Evolutionary conservation across 2,329 filamentous ascomycete genomes (phyloP).

Genomic region (Lachnellula hyalina): DNA sequence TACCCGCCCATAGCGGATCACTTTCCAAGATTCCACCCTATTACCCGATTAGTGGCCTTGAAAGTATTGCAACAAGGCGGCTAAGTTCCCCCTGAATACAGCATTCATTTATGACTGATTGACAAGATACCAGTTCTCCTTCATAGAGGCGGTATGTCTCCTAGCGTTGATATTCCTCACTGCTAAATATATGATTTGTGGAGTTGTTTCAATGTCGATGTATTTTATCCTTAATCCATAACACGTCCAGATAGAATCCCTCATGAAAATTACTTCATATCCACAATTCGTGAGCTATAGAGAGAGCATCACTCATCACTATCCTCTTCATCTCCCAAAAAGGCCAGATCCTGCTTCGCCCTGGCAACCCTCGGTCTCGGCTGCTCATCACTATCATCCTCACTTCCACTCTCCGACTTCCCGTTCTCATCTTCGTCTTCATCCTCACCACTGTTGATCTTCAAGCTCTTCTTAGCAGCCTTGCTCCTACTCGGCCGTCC

Average conservation of each 20-base stretch:
- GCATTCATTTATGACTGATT: neutral
- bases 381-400: conserved; percentile 10
- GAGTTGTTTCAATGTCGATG: neutral
- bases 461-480: conserved; percentile 35
- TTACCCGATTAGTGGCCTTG: too few relatives aligned
- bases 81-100: neutral
- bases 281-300: neutral
- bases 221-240: neutral
- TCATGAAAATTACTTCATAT: neutral
- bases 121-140: neutral
- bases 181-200: neutral
- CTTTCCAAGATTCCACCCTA: neutral
- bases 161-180: too few relatives aligned
- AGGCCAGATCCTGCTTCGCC: conserved; percentile 48
- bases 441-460: conserved; percentile 28
- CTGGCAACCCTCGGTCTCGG: conserved; percentile 34
- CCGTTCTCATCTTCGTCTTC: conserved; percentile 27
- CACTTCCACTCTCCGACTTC: conserved; percentile 4
- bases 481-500: conserved; percentile 29
- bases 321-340: conserved; percentile 65
- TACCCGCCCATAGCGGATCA: too few relatives aligned
- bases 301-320: conserved; percentile 21
- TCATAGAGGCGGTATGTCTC: too few relatives aligned
- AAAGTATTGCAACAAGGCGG: neutral
- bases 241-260: neutral